Conservation (phyloP, 768 basidiomycete species). For the Candolleomyces aberdarensis region DNA sequence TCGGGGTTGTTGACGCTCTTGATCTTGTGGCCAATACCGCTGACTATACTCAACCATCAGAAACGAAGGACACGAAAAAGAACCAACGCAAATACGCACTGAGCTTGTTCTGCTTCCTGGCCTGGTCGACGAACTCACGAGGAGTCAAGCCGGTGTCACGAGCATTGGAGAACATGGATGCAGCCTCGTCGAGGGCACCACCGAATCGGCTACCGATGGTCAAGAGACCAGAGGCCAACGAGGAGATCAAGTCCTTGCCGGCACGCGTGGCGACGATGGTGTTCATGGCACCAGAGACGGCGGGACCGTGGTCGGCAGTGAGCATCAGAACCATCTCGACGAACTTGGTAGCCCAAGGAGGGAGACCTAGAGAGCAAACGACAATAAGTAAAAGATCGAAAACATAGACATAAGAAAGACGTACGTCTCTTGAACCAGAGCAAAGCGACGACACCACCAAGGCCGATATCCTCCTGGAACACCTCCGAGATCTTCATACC, state of each 20-base stretch:
- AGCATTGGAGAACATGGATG: constrained; percentile 91
- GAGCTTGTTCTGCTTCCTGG: constrained; percentile 90
- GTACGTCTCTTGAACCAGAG: constrained; percentile 95
- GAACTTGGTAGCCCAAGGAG: constrained; percentile 95
- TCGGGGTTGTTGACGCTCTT: constrained; percentile 98
- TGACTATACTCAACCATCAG: constrained; percentile 47
- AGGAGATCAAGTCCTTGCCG: constrained; percentile 98
- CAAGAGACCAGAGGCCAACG: constrained; percentile 91
- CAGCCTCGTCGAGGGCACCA: constrained; percentile 98
- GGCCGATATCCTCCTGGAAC: constrained; percentile 95
- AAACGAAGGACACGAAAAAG: constrained; percentile 3
- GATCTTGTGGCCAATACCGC: constrained; percentile 99
- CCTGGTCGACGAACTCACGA: constrained; percentile 96
- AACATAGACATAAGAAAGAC: constrained; percentile 18
- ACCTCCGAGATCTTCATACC: constrained; percentile 99
- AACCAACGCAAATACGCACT: constrained; percentile 46
- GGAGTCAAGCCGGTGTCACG: constrained; percentile 91
- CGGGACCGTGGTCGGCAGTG: constrained; percentile 97
- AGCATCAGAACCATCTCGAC: constrained; percentile 99
- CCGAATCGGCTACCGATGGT: constrained; percentile 98
- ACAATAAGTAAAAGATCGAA: neutral
- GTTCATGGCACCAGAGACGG: constrained; percentile 99
- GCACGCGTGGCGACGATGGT: constrained; percentile 98
- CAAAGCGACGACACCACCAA: constrained; percentile 94
- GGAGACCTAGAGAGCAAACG: constrained; percentile 45